phyloP scores from a whole-genome alignment of 352 stramenopile genomes.

The Phytopythium litorale region DNA sequence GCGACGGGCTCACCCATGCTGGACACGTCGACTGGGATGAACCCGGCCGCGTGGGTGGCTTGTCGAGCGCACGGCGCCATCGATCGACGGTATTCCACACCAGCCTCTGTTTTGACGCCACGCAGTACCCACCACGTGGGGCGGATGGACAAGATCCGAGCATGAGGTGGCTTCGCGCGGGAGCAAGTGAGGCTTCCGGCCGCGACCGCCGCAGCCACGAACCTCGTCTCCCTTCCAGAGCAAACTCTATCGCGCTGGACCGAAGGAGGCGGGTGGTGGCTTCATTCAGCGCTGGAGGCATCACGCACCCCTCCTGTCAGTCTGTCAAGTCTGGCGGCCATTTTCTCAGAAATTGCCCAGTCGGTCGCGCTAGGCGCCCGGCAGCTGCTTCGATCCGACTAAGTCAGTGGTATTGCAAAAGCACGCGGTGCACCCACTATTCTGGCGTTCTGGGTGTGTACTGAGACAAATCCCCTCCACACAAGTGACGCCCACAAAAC shows the following conservation, averaged over 20 bases:
- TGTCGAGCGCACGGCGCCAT: too few species aligned
- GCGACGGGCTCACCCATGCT: too few species aligned
- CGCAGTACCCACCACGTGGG: background rate
- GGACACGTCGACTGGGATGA: too few species aligned
- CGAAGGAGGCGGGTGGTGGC: background rate
- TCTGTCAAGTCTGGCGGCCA: background rate
- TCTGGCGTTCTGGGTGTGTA: background rate
- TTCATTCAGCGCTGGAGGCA: background rate
- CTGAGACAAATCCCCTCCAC: conserved; percentile 2
- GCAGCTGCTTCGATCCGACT: background rate
- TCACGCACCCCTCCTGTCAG: background rate
- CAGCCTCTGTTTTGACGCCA: too few species aligned
- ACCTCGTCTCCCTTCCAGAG: background rate
- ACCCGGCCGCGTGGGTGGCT: too few species aligned
- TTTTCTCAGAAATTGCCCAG: background rate
- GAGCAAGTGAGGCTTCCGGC: background rate
- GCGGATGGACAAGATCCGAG: background rate
- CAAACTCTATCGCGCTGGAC: background rate
- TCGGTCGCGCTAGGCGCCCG: background rate
- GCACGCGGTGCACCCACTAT: background rate
- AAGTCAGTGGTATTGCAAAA: background rate
- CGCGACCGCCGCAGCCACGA: background rate
- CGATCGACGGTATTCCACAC: too few species aligned
- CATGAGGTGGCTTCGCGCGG: background rate
- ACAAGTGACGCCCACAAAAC: too few species aligned